These are phyloP conservation scores for Oligophagozyma castellii DNA, from an alignment of 1,139 yeast species.

Conservation along the genomic window DNA sequence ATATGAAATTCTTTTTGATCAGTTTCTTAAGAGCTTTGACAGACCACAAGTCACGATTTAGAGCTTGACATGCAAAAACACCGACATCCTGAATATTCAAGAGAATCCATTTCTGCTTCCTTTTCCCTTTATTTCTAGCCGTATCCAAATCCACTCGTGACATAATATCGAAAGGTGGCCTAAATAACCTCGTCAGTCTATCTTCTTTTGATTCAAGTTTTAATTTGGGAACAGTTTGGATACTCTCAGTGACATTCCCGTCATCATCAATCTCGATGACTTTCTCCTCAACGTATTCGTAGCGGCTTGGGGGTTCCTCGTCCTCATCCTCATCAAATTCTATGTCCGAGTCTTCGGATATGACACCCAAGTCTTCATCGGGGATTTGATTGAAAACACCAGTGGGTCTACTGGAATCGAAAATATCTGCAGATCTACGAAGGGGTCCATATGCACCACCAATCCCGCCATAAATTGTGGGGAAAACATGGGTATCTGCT, in stretches of 20 bases:
- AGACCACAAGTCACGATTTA: slow-evolving; percentile 92
- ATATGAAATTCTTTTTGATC: slow-evolving; percentile 57
- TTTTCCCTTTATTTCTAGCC: slow-evolving; percentile 58
- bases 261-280: slow-evolving; percentile 25
- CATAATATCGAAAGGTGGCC: slow-evolving; percentile 91
- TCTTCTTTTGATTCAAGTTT: slow-evolving; percentile 18
- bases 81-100: slow-evolving; percentile 76
- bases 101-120: slow-evolving; percentile 64
- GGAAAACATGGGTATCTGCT: slow-evolving; percentile 30
- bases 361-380: slow-evolving; percentile 11
- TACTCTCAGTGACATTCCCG: slow-evolving; percentile 20
- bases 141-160: slow-evolving; percentile 48
- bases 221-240: slow-evolving; percentile 17
- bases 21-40: slow-evolving; percentile 47
- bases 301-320: too few relatives aligned
- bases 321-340: slow-evolving; percentile 13
- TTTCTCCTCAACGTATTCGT: slow-evolving; percentile 23
- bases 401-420: slow-evolving; percentile 28
- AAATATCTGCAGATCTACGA: slow-evolving; percentile 24
- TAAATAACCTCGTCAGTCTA: slow-evolving; percentile 64
- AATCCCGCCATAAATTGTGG: slow-evolving; percentile 26
- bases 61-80: slow-evolving; percentile 77
- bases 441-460: slow-evolving; percentile 25
- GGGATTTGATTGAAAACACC: slow-evolving; percentile 40
- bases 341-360: slow-evolving; percentile 3